These are phyloP conservation scores for Ophiostoma pallidulum DNA, from an alignment of 2,329 filamentous ascomycete species.

Conservation along the genomic window DNA sequence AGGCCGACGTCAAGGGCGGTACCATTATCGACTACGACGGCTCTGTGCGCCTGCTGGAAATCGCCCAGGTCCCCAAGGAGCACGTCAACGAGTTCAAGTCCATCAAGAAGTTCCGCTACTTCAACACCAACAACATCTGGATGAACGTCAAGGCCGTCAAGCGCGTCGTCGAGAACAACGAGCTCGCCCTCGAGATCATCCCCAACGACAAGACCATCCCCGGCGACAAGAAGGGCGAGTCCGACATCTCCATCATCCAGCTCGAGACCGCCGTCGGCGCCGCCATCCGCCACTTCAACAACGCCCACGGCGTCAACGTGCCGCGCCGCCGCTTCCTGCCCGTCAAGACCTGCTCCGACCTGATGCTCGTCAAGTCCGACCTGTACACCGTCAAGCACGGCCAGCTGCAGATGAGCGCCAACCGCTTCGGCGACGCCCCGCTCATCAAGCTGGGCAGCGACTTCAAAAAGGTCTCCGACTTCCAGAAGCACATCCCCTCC, in stretches of 20 bases:
- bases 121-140: constrained; percentile 99
- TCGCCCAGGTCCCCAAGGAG: constrained; percentile 98
- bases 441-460: constrained; percentile 97
- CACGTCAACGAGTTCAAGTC: constrained; percentile 99
- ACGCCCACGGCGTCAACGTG: constrained; percentile 98
- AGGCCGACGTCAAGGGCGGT: constrained; percentile 99
- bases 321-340: constrained; percentile 96
- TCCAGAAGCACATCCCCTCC: constrained; percentile 76
- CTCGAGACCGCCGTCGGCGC: constrained; percentile 98
- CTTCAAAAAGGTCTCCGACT: constrained; percentile 99
- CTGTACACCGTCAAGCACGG: constrained; percentile 98
- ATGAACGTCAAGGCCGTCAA: constrained; percentile 96
- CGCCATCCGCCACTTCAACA: constrained; percentile 97
- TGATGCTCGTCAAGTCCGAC: constrained; percentile 99
- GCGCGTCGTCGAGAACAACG: constrained; percentile 96
- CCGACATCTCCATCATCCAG: constrained; percentile 93
- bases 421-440: constrained; percentile 90
- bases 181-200: constrained; percentile 99
- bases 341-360: constrained; percentile 98
- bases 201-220: constrained; percentile 98
- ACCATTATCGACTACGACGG: constrained; percentile 99
- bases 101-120: constrained; percentile 99
- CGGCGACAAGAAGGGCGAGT: constrained; percentile 99
- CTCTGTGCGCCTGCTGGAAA: constrained; percentile 91
- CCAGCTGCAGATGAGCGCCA: constrained; percentile 92